Percentiles rank a stretch among this genome's conserved stretches.
phyloP scores from a whole-genome alignment of 768 basidiomycete species.

The Pleurotus sapidus region DNA sequence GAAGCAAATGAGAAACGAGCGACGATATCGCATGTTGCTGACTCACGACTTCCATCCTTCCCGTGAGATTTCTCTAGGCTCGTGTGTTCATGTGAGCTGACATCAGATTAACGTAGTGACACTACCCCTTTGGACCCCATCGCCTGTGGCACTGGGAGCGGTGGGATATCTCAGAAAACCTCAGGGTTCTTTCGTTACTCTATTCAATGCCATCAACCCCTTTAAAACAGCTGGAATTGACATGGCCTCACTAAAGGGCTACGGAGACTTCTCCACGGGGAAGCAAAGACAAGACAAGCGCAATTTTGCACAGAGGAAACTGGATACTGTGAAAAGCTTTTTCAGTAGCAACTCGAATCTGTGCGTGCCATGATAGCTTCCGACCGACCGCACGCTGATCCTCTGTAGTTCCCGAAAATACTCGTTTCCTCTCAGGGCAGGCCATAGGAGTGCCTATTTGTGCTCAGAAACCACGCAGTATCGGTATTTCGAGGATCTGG shows the following conservation, averaged over 20 bases:
- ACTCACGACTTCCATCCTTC: conserved; percentile 70
- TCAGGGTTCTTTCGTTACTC: conserved; percentile 63
- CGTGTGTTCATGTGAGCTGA: neutral
- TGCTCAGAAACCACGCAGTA: conserved; percentile 71
- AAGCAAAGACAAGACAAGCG: conserved; percentile 55
- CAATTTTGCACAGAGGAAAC: conserved; percentile 52
- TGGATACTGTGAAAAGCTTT: conserved; percentile 52
- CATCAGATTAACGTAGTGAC: conserved; percentile 38
- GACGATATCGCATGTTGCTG: conserved; percentile 63
- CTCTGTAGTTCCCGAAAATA: conserved; percentile 38
- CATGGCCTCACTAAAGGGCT: conserved; percentile 62
- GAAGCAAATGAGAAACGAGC: conserved; percentile 53
- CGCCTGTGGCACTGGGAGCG: conserved; percentile 59
- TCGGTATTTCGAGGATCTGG: conserved; percentile 59
- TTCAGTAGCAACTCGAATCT: conserved; percentile 32
- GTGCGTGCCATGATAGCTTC: no score
- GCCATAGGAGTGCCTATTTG: conserved; percentile 65
- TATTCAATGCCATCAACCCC: conserved; percentile 68
- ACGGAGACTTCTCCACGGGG: conserved; percentile 52
- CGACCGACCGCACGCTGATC: neutral
- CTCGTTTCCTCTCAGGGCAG: conserved; percentile 56
- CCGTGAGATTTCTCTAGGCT: conserved; percentile 36
- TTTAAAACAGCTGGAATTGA: conserved; percentile 38
- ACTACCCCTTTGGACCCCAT: conserved; percentile 71
- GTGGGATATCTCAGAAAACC: conserved; percentile 75